Conservation (phyloP, 2,329 filamentous ascomycete genomes). For the Stagonosporopsis rhizophila region DNA sequence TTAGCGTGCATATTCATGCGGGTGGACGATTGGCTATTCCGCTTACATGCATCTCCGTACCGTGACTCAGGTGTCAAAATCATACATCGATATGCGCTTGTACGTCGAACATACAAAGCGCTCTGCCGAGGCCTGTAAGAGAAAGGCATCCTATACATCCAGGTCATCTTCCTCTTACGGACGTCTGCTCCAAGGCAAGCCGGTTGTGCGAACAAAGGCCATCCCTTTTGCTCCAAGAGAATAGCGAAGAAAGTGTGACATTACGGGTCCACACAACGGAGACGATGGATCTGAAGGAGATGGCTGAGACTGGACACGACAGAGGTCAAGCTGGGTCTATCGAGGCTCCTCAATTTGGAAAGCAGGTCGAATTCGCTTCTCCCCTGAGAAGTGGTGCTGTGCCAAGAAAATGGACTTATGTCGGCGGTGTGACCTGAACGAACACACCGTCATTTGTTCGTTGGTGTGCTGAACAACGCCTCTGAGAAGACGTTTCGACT, state of each 20-base stretch:
- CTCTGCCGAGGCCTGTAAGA: not conserved
- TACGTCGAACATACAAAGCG: not conserved
- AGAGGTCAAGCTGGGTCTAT: not conserved
- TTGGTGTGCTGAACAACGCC: not conserved
- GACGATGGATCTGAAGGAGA: not conserved
- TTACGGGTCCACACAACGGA: not conserved
- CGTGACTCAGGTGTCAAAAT: slow-evolving; percentile 7
- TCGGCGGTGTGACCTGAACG: slow-evolving; percentile 6
- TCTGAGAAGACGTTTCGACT: slow-evolving; percentile 14
- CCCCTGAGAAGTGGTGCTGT: not conserved
- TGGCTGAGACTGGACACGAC: not conserved
- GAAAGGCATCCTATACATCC: not conserved
- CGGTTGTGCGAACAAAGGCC: not conserved
- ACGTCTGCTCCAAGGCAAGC: not conserved
- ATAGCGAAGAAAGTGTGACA: not conserved
- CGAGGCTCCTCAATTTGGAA: not conserved
- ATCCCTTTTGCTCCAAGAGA: not conserved
- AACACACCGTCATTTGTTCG: not conserved
- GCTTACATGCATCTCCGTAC: not conserved
- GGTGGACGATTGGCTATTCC: not conserved
- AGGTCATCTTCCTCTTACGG: not conserved
- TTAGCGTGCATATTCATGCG: not conserved
- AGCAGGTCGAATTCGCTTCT: not conserved
- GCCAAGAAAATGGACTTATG: slow-evolving; percentile 11
- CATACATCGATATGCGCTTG: not conserved